Evolutionary conservation across 257 asterid species (phyloP), one percentile per base, ranked within the genome.

Genomic region (Penstemon eatonii): DNA sequence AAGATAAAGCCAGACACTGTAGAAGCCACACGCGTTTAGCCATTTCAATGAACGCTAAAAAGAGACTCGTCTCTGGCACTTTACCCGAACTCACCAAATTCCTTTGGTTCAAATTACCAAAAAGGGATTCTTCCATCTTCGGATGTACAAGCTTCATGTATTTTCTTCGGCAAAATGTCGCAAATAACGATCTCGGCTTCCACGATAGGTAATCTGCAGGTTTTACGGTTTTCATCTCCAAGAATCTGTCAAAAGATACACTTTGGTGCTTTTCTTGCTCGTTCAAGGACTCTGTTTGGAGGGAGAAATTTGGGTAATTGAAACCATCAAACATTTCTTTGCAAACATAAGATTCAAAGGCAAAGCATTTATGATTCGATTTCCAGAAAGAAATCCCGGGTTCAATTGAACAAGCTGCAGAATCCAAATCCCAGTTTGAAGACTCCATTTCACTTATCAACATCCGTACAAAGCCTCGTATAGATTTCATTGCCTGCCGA

Each of bases 1-100:
- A 88, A 0, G 96, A 84, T 1, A 80, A 81, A 0, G 95, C 92
- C 59, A 90, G 72, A 73, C 96, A 88, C 53, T 90, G 98, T 7
- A 92, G 76, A 5, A 88, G 79, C 98, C 97, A 92, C 2, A 90
- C 69, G 7, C 91, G 85, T 71, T 85, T 90, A 3, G 96, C 90
- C 98, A 90, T 88, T 65, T 92, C 97, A 0, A 63, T 46, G 8
- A 86, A 92, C 3, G 84, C 67, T 5, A 42, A 4, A 56, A 88
- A 92, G 75, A 88, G 85, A 0, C 84, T 54, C 0, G 92, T 75
- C 65, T 86, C 95, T 0, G 97, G 92, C 46, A 65, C 57, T 47
- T 78, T 87, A 3, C 94, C 92, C 0, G 90, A 75, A 49, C 57
- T 75, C 60, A 90, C 76, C 63, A 62, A 50, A 55, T 74, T 76